Percentiles rank a stretch among this genome's conserved stretches.
phyloP scores from a whole-genome alignment of 2,329 filamentous ascomycete genomes.

The Davidsoniella neocaledoniae region DNA sequence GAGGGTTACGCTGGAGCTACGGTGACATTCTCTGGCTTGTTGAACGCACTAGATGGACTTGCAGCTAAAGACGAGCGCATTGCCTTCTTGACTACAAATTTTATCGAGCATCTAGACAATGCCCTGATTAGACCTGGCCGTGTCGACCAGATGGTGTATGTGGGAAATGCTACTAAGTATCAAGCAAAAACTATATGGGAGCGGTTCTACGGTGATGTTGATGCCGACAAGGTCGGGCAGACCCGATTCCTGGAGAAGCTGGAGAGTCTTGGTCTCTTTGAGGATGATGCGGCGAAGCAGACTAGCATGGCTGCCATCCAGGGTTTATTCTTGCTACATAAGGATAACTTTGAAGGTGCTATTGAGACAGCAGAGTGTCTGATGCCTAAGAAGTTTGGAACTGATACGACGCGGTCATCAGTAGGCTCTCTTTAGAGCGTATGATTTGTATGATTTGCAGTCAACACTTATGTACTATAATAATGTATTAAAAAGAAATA shows the following conservation, averaged over 20 bases:
- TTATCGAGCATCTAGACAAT: conserved; percentile 75
- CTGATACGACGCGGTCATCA: conserved; percentile 18
- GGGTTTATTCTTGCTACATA: conserved; percentile 89
- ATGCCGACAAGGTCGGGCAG: conserved; percentile 43
- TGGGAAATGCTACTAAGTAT: conserved; percentile 72
- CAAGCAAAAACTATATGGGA: conserved; percentile 85
- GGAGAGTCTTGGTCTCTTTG: conserved; percentile 52
- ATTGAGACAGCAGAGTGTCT: conserved; percentile 61
- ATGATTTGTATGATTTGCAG: not conserved
- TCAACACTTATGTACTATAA: too few relatives aligned
- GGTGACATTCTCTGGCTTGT: conserved; percentile 82
- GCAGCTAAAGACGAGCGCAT: conserved; percentile 88
- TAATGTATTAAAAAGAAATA: too few relatives aligned
- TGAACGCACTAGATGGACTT: conserved; percentile 80
- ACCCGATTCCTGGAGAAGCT: conserved; percentile 55
- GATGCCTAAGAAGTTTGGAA: conserved; percentile 39
- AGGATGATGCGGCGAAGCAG: conserved; percentile 30
- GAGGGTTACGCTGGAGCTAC: conserved; percentile 79
- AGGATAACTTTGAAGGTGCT: conserved; percentile 74
- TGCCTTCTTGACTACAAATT: conserved; percentile 87
- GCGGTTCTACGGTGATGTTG: conserved; percentile 79
- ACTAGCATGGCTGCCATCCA: conserved; percentile 87
- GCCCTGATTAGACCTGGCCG: conserved; percentile 80
- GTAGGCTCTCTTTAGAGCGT: conserved; percentile 8
- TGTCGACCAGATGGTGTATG: conserved; percentile 81